phyloP scores from a whole-genome alignment of 2,329 filamentous ascomycete genomes.

The Phaeoacremonium minimum region DNA sequence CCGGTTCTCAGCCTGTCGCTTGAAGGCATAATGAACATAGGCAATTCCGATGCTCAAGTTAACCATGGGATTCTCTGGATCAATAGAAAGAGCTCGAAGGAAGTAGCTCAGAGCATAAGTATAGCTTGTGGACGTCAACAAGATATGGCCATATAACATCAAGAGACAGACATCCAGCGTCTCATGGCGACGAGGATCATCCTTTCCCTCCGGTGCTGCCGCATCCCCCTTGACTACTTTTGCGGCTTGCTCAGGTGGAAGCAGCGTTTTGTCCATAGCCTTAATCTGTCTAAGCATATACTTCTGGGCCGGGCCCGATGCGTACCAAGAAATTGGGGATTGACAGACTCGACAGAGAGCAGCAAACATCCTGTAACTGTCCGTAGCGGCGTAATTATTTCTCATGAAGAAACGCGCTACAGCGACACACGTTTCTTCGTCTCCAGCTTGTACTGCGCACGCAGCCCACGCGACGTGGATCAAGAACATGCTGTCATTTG shows the following conservation, averaged over 20 bases:
- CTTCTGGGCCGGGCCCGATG: conserved; percentile 79
- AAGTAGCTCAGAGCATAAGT: conserved; percentile 80
- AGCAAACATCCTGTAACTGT: conserved; percentile 79
- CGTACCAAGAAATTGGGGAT: conserved; percentile 70
- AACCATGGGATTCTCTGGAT: conserved; percentile 72
- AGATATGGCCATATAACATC: conserved; percentile 84
- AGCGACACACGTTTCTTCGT: conserved; percentile 70
- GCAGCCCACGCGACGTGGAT: conserved; percentile 74
- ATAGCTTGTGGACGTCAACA: conserved; percentile 80
- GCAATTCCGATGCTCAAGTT: conserved; percentile 77
- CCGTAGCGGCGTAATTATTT: conserved; percentile 72
- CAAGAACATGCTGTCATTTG: conserved; percentile 60
- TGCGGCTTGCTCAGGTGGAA: conserved; percentile 44
- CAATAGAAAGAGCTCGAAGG: conserved; percentile 69
- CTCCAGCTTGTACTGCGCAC: conserved; percentile 76
- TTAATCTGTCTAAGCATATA: conserved; percentile 90
- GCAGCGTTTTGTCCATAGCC: conserved; percentile 69
- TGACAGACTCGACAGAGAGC: conserved; percentile 73
- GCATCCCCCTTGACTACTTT: conserved; percentile 24
- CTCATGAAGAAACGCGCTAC: conserved; percentile 81
- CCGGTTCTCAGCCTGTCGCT: conserved; percentile 83
- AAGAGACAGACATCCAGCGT: conserved; percentile 74
- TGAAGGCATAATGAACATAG: conserved; percentile 85
- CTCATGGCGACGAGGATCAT: conserved; percentile 15
- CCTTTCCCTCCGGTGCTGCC: conserved; percentile 19